phyloP scores from a whole-genome alignment of 1,284 basidiomycete genomes.

The Tylopilus orsonianus region DNA sequence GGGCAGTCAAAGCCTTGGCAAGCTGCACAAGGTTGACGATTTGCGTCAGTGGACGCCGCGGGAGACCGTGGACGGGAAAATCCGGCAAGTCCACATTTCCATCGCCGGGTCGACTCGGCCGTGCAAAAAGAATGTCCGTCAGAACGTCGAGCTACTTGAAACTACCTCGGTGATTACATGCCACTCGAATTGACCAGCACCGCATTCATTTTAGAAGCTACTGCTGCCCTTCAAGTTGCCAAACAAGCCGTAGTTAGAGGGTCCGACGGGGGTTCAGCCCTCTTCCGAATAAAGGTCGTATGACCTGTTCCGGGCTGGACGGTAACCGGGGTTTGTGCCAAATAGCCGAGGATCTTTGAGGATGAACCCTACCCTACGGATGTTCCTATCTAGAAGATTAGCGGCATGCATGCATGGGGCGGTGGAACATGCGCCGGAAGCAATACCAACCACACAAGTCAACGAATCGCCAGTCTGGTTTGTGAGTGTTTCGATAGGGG shows the following conservation, averaged over 20 bases:
- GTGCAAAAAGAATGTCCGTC: not conserved
- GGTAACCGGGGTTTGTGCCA: slow-evolving; percentile 45
- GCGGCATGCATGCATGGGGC: not conserved
- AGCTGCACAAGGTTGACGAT: slow-evolving; percentile 2
- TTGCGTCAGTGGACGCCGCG: not conserved
- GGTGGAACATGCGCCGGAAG: not conserved
- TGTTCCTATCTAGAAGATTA: slow-evolving; percentile 10
- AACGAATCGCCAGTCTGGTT: not conserved
- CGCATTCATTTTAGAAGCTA: not conserved
- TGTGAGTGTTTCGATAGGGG: not conserved
- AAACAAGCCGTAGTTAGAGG: slow-evolving; percentile 8
- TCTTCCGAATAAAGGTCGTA: slow-evolving; percentile 1
- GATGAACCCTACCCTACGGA: not conserved
- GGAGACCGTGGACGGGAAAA: slow-evolving; percentile 1
- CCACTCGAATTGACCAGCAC: slow-evolving; percentile 1
- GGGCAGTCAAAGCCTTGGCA: not conserved
- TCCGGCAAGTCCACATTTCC: not conserved
- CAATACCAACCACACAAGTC: slow-evolving; percentile 3
- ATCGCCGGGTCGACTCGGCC: not conserved
- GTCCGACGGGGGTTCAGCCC: slow-evolving; percentile 3
- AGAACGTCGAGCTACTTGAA: slow-evolving; percentile 17
- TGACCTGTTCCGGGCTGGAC: slow-evolving; percentile 37
- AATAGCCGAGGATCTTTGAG: slow-evolving; percentile 31
- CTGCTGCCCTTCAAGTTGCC: slow-evolving; percentile 5
- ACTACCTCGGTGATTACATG: slow-evolving; percentile 24